phyloP scores from a whole-genome alignment of 2,329 filamentous ascomycete genomes.

The Xylariales sp. region DNA sequence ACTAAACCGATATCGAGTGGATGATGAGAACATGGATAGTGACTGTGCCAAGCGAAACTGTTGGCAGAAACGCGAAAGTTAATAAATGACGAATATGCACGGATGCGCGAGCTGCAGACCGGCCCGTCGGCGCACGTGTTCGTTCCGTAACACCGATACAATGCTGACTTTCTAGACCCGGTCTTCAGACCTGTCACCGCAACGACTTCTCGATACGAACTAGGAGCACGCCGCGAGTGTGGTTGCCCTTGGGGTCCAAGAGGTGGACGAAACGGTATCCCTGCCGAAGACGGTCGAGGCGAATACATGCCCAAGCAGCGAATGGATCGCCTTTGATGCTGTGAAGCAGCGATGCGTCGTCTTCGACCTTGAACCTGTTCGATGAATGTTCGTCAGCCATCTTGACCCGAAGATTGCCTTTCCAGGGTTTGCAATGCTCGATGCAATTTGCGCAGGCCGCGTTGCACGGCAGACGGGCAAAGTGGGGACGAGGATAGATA shows the following conservation, averaged over 20 bases:
- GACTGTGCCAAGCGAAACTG: no score
- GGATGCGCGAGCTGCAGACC: neutral
- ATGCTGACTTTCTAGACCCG: no score
- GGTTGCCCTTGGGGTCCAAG: constrained; percentile 39
- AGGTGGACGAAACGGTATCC: constrained; percentile 53
- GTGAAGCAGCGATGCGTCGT: constrained; percentile 32
- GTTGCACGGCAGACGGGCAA: constrained; percentile 1
- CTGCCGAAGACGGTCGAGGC: constrained; percentile 50
- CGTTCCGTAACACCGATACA: no score
- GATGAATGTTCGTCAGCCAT: constrained; percentile 19
- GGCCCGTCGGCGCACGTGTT: neutral
- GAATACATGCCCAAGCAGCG: constrained; percentile 54
- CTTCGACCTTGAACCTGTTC: constrained; percentile 50
- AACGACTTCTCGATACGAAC: constrained; percentile 48
- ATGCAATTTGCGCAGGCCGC: neutral
- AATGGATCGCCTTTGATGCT: constrained; percentile 31
- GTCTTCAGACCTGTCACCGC: constrained; percentile 27
- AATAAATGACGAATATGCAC: neutral
- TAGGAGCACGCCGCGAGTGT: constrained; percentile 43
- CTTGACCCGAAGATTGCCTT: constrained; percentile 7
- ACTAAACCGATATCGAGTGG: no score
- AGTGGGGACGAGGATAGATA: neutral
- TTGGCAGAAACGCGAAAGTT: no score
- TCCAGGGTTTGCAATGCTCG: constrained; percentile 1
- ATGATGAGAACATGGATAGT: no score